Base-by-base conservation (phyloP, 2,329 filamentous ascomycete genomes). In the Ceratocystiopsis sp. region DNA sequence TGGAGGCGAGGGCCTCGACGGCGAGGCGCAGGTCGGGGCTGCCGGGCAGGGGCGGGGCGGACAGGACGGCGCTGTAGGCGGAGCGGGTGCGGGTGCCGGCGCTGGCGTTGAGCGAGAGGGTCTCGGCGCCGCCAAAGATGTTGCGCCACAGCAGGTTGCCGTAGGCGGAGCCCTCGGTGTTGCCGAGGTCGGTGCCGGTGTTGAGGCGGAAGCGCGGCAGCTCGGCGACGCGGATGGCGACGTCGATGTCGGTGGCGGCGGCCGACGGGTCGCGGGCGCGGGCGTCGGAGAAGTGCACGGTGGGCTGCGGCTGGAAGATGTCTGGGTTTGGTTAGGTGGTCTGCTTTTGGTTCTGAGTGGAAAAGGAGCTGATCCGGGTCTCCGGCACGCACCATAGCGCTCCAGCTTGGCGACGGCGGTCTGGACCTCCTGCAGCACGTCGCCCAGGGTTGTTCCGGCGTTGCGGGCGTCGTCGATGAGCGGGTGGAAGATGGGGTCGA, bases 131-230 rank as follows among this genome's bases (percentile, higher is more conserved):
- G 42, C 91, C 91, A 57, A 98, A 84, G 46, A 98, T 72, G 61
- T 98, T 98, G 52, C 91, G 79, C 67, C 86, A 79, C 42, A 89
- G 70, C 38, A 86, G 71, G 51, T 91, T 89, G 51, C 84, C 80
- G 57, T 93, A 96, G 4, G 87, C 89, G 9, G 87, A 93, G 34
- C 89, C 91, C 61, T 98, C 91, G 18, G 84, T 78, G 56, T 93
- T 93, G 49, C 91, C 91, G 38, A 94, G 71, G 57, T 96, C 89
- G 10, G 91, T 96, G 46, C 91, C 91, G 0, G 87, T 94, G 65
- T 93, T 93, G 54, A 96, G 73, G 46, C 86, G 77, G 55, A 96
- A 75, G 35, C 82, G 78, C 32, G 84, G 80, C 51, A 84, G 78
- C 61, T 98, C 89, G 47, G 72, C 70, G 18, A 83, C 81, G 42